Evolutionary conservation across 352 stramenopile species (phyloP), one percentile per base, ranked within the genome.

Genomic region (Phytophthora capsici): DNA sequence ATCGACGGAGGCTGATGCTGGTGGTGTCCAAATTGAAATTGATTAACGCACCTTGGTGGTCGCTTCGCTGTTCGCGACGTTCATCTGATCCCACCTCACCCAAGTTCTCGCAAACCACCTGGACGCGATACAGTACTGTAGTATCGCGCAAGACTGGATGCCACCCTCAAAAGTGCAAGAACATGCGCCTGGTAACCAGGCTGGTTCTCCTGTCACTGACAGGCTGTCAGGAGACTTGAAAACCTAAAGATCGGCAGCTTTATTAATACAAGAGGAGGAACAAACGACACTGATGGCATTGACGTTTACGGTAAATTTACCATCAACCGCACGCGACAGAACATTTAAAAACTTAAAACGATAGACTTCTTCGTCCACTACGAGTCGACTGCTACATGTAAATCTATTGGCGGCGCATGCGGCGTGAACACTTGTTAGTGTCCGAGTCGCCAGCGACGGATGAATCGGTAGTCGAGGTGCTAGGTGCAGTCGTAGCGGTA

Each of bases 391-490:
- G 28, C 13, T 53, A n/a, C n/a, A n/a, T n/a, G n/a, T n/a, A 26
- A 38, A 34, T 65, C 49, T 73, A 73, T 17, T 66, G 12, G 22
- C 66, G 66, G n/a, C 65, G 59, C 46, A 55, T 57, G 26, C 65
- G 65, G 52, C 66, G 62, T 20, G 26, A 56, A 50, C 66, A 71
- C 30, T 71, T 71, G 20, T 32, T 53, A 2, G 37, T 34, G 16
- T 69, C 65, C 22, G 51, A 38, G 13, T 73, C 64, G 20, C 58
- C 58, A 20, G 23, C 64, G 26, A 60, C 37, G 13, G 57, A 63
- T 2, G 57, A 52, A 16, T 61, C 28, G 14, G 57, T 44, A 3
- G 30, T 52, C 4, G 61, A 45, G 14, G 26, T 45, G 20, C 36
- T 63, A 16, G 51, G 45, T 1, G 36, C 44, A n/a, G 49, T 57